Base-by-base conservation (phyloP, 768 basidiomycete species). In the Gloeophyllum trabeum region DNA sequence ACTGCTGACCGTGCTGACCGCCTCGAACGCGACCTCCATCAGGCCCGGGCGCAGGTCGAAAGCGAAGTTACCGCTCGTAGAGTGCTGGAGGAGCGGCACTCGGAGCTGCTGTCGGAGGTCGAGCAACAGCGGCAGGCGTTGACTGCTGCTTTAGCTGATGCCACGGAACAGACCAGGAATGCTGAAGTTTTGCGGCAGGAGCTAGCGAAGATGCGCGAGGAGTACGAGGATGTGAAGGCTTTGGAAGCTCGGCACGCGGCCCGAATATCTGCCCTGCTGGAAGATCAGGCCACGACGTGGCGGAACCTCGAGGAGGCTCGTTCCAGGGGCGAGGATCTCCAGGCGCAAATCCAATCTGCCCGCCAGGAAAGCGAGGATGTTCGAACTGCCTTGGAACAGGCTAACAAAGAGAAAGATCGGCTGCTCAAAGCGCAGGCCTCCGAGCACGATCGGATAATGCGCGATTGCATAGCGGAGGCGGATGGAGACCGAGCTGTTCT, bases 401-500 rank as follows among this genome's bases (percentile, higher is more conserved):
- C 84, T 2, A 70, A 76, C 32, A 60, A 59, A 47, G 90, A 96
- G 61, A 88, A 89, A 60, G 90, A 94, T 43, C 65, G 80, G 18
- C 64, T 89, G 13, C 61, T 90, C 43, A 75, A 70, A 32, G 71
- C 68, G 2, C 87, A 90, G 55, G 81, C 84, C 5, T 76, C 73
- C 12, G 85, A 71, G 52, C 69, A 78, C 43, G 79, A 81, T 44
- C 63, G 73, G 24, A 59, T 69, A 35, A 76, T 96, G 47, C 75
- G 89, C 1, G 91, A 96, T 56, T 86, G 92, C 51, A 81, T 85
- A 42, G 85, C 85, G 2, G 93, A 98, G 59, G 87, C 91, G 12
- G 90, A 96, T 53, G 87, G 91, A 1, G 92, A 97, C 57, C 76
- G 90, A 5, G 91, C 92, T 0, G 89, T 94, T 12, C 66, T 96